Base-by-base conservation (phyloP, 805 yeast species). In the Clavispora carvajalis region DNA sequence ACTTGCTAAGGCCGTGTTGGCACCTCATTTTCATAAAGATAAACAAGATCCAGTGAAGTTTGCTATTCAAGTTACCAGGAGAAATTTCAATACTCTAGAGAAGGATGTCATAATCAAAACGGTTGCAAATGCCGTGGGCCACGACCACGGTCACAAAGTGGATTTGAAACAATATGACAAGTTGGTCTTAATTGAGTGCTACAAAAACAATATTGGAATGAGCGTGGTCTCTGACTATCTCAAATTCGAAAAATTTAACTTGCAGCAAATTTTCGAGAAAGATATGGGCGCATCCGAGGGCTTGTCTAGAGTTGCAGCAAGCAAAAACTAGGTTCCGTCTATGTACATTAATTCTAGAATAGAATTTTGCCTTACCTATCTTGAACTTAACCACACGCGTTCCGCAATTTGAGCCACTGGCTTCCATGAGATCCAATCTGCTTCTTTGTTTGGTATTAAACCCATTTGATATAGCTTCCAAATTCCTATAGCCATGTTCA, bases 341-440 rank as follows among this genome's bases (percentile, higher is more conserved):
- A 12, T 29, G 33, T 18, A 29, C 21, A 29, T 18, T 18, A 29
- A 16, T 10, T 12, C 8, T n/a, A 5, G 11, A 23, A n/a, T 25
- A 25, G 5, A 25, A n/a, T 25, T n/a, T n/a, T n/a, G 13, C 29
- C 29, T 25, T 6, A n/a, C n/a, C 29, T 25, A n/a, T 10, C 15
- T 3, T 34, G 12, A 23, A 36, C 24, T 21, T 18, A 35, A 5
- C 18, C 42, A 21, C 15, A 46, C 22, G 13, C 30, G 46, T 26
- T 46, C 53, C 11, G 40, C 18, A 18, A 39, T 39, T 30, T 34
- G 36, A 7, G 42, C 44, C 3, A 71, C 65, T 2, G 50, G 52
- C 56, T 89, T 95, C 90, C 95, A 90, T 6, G 88, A 80, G 13
- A 91, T 65, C 98, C 98, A 93, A 58, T 91, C 99, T 49, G 95